phyloP scores from a whole-genome alignment of 352 stramenopile genomes.

The Globisporangium megalacanthum region DNA sequence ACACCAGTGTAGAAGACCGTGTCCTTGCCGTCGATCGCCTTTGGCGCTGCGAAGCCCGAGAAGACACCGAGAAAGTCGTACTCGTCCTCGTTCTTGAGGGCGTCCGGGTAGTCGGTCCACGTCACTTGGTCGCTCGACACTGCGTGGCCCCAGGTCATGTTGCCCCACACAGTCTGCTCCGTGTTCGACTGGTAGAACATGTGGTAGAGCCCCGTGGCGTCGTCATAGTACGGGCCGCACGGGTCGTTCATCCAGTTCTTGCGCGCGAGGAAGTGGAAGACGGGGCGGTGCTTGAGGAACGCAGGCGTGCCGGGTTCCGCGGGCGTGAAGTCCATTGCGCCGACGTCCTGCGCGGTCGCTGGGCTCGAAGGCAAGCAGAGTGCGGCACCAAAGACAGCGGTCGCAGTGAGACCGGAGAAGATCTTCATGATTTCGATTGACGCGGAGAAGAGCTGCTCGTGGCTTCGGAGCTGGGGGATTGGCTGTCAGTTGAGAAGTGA shows the following conservation, averaged over 20 bases:
- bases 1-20: slow-evolving; percentile 43
- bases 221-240: slow-evolving; percentile 69
- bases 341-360: slow-evolving; percentile 9
- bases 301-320: slow-evolving; percentile 25
- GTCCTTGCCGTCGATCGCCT: slow-evolving; percentile 56
- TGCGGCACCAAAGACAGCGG: slow-evolving; percentile 2
- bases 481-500: not conserved
- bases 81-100: slow-evolving; percentile 45
- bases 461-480: not conserved
- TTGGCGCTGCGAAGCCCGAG: slow-evolving; percentile 55
- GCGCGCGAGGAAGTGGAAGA: slow-evolving; percentile 55
- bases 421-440: not conserved
- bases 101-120: slow-evolving; percentile 62
- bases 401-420: not conserved
- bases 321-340: slow-evolving; percentile 15
- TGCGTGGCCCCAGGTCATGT: slow-evolving; percentile 78
- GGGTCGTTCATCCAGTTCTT: slow-evolving; percentile 86
- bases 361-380: not conserved
- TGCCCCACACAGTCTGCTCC: slow-evolving; percentile 48
- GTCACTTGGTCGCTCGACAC: slow-evolving; percentile 67
- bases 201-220: slow-evolving; percentile 55
- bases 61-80: slow-evolving; percentile 76
- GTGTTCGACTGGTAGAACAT: slow-evolving; percentile 80
- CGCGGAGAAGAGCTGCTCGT: not conserved
- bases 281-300: slow-evolving; percentile 53